Evolutionary conservation across 176 grass and related monocot species (phyloP).

Genomic region (Ananas comosus): DNA sequence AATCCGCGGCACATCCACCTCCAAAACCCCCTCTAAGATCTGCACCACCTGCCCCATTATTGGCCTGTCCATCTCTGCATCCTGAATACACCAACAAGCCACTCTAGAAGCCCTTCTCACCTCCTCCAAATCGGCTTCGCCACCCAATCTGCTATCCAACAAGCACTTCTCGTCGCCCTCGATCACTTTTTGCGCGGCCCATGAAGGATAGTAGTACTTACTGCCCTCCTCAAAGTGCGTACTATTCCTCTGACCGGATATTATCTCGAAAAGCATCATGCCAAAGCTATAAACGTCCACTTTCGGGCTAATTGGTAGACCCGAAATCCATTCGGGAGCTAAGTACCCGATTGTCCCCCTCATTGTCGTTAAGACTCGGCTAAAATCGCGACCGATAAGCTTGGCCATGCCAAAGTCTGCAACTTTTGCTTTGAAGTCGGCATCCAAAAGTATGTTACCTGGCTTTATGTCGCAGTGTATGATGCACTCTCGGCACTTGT

Average conservation of each 20-base stretch:
- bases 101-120: slow-evolving; percentile 65
- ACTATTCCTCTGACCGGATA: slow-evolving; percentile 18
- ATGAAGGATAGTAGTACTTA: slow-evolving; percentile 44
- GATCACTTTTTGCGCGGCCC: slow-evolving; percentile 43
- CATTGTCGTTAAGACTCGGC: slow-evolving; percentile 80
- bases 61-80: slow-evolving; percentile 61
- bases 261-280: slow-evolving; percentile 23
- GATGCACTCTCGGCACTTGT: slow-evolving; percentile 78
- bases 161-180: slow-evolving; percentile 48
- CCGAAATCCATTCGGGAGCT: slow-evolving; percentile 83
- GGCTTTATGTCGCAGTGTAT: slow-evolving; percentile 92
- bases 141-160: slow-evolving; percentile 51
- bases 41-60: slow-evolving; percentile 69
- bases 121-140: slow-evolving; percentile 41
- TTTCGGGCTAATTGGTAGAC: slow-evolving; percentile 51
- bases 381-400: slow-evolving; percentile 74
- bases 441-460: slow-evolving; percentile 78
- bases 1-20: slow-evolving; percentile 60
- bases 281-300: slow-evolving; percentile 42
- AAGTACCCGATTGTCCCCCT: slow-evolving; percentile 81
- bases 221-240: slow-evolving; percentile 5
- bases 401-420: slow-evolving; percentile 81
- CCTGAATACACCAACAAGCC: slow-evolving; percentile 91
- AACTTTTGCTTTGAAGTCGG: slow-evolving; percentile 52
- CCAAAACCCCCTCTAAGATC: slow-evolving; percentile 64